Evolutionary conservation across 1,139 yeast genomes (phyloP).

Genomic region (Candida glucosophila): DNA sequence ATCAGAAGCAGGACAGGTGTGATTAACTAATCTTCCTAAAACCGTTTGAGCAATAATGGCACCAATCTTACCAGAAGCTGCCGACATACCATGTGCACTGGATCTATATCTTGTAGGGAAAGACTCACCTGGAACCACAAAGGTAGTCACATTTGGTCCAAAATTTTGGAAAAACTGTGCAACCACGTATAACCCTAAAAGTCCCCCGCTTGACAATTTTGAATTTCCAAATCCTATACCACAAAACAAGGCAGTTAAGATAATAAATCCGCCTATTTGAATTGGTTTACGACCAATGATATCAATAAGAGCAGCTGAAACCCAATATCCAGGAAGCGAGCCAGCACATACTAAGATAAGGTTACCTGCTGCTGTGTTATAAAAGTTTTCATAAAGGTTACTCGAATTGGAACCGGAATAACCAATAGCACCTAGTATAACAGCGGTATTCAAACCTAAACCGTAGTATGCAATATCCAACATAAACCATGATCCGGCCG

Average conservation of each 20-base stretch:
- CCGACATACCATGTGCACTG: conserved; percentile 95
- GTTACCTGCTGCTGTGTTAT: conserved; percentile 81
- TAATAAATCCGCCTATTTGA: conserved; percentile 64
- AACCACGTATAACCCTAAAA: conserved; percentile 65
- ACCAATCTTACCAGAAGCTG: conserved; percentile 93
- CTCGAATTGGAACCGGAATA: conserved; percentile 39
- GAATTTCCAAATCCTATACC: conserved; percentile 74
- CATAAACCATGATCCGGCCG: conserved; percentile 95
- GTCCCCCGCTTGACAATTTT: conserved; percentile 50
- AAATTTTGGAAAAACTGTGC: conserved; percentile 83
- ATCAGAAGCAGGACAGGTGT: conserved; percentile 54
- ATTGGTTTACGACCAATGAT: conserved; percentile 74
- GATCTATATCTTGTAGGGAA: conserved; percentile 98
- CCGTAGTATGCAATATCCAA: conserved; percentile 95
- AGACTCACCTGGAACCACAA: conserved; percentile 91
- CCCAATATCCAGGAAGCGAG: conserved; percentile 88
- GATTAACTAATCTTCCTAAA: conserved; percentile 75
- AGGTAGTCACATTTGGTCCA: conserved; percentile 95
- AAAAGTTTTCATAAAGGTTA: conserved; percentile 55
- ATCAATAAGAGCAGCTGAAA: conserved; percentile 68
- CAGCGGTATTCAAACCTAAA: conserved; percentile 70
- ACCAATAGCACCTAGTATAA: conserved; percentile 79
- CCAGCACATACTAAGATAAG: conserved; percentile 87
- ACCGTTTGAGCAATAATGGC: conserved; percentile 93
- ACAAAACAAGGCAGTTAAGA: conserved; percentile 63